Evolutionary conservation across 2,329 filamentous ascomycete species (phyloP).

Genomic region (Phialemonium atrogriseum): DNA sequence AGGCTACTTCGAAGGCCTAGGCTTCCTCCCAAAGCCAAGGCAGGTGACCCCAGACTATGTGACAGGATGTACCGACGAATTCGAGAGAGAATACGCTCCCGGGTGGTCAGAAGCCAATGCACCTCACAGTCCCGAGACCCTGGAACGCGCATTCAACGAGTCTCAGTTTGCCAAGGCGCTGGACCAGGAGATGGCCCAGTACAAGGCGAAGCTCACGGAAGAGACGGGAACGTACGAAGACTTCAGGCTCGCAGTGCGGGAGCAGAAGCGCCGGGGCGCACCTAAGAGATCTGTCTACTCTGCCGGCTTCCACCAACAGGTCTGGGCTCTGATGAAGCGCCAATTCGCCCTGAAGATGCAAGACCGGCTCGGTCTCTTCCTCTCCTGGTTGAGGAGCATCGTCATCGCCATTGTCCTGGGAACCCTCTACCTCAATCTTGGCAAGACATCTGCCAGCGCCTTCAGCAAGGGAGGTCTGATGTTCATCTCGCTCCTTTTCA

Average conservation of each 20-base stretch:
- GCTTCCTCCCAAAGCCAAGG: constrained; percentile 64
- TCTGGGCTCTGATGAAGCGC: constrained; percentile 75
- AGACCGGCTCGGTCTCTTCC: constrained; percentile 67
- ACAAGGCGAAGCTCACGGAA: constrained; percentile 54
- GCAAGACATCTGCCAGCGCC: constrained; percentile 57
- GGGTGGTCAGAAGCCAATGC: constrained; percentile 59
- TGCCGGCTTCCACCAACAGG: constrained; percentile 73
- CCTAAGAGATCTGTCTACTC: constrained; percentile 73
- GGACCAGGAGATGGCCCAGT: constrained; percentile 58
- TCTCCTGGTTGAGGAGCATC: constrained; percentile 62
- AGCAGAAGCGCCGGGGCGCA: constrained; percentile 70
- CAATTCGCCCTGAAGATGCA: constrained; percentile 83
- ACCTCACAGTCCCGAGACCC: constrained; percentile 57
- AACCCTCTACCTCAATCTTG: constrained; percentile 68
- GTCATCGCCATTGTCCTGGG: constrained; percentile 72
- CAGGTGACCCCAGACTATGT: constrained; percentile 78
- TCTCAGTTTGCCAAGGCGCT: constrained; percentile 52
- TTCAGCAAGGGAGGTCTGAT: constrained; percentile 77
- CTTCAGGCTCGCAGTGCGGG: constrained; percentile 65
- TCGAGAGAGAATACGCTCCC: constrained; percentile 66
- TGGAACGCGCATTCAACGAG: constrained; percentile 61
- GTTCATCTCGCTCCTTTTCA: constrained; percentile 74
- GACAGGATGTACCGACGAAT: constrained; percentile 76
- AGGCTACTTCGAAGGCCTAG: constrained; percentile 67
- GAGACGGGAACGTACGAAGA: constrained; percentile 65